Base-by-base conservation (phyloP, 225 moss, liverwort and hornwort genomes). In the Bryum argenteum region DNA sequence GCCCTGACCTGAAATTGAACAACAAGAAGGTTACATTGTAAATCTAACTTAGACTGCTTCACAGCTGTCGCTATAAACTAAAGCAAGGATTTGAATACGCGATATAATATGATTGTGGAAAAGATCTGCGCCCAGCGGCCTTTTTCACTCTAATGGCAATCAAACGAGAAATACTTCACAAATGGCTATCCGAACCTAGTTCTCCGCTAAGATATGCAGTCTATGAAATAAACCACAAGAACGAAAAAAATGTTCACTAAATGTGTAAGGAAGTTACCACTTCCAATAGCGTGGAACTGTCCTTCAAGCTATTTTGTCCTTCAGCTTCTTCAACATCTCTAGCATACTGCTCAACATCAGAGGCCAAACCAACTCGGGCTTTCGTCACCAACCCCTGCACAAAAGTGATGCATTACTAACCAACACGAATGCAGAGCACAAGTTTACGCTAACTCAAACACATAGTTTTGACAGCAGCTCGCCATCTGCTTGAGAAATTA, bases 321-420 rank as follows among this genome's bases (percentile, higher is more conserved):
- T 83, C 74, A 63, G 83, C 81, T 63, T 92, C 90, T 33, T 84
- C 82, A 18, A 57, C 10, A 28, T 83, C 79, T 72, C 93, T 83
- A 57, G 93, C 93, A 70, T 80, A 96, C 41, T 80, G 83, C 71
- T 78, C 80, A 66, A 81, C 89, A 60, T 91, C 93, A 76, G 91
- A 77, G 69, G 81, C 81, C 66, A 93, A 71, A 69, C 87, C 86
- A 72, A 78, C 56, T 64, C 96, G 88, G 43, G 84, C 85, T 24
- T 84, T 84, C 57, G 96, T 96, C 48, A 96, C 87, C 71, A 96
- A 78, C 39, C 96, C 96, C 79, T 91, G 88, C 66, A 77, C 14
- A 38, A 58, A 78, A 40, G 14, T 21, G 15, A 40, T 26, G 37
- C 10, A 69, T 21, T 20, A 16, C 63, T 63, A 33, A 45, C 17